phyloP scores from a whole-genome alignment of 2,329 filamentous ascomycete genomes.

The Aspergillus pseudoterreus region DNA sequence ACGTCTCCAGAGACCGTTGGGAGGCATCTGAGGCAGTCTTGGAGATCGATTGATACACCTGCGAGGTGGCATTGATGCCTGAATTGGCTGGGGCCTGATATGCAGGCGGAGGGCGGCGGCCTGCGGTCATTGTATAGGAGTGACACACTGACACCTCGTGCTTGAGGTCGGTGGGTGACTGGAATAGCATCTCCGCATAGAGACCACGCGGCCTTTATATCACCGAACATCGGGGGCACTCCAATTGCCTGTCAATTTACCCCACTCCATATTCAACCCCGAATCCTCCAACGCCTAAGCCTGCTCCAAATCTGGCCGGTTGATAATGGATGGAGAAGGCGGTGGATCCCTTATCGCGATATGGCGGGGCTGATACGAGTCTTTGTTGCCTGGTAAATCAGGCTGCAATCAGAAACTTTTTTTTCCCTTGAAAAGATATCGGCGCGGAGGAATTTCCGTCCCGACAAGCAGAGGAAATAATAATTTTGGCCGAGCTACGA shows the following conservation, averaged over 20 bases:
- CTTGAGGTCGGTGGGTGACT: neutral
- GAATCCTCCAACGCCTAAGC: neutral
- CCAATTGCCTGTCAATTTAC: no score
- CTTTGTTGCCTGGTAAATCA: slow-evolving; percentile 14
- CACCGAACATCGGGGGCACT: no score
- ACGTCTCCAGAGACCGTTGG: slow-evolving; percentile 29
- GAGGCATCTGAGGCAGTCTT: slow-evolving; percentile 27
- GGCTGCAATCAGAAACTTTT: slow-evolving; percentile 11
- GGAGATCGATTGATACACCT: slow-evolving; percentile 36
- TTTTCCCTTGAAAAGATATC: slow-evolving; percentile 14
- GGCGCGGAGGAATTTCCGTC: slow-evolving; percentile 21
- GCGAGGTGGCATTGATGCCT: slow-evolving; percentile 32
- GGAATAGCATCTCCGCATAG: no score
- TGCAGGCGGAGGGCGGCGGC: slow-evolving; percentile 34
- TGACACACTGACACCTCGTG: neutral
- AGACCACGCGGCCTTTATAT: no score
- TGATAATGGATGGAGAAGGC: neutral
- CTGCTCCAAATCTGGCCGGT: neutral
- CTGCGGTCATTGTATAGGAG: slow-evolving; percentile 3
- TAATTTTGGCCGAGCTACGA: slow-evolving; percentile 29
- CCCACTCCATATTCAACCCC: neutral
- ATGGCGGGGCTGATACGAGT: neutral
- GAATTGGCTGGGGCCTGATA: slow-evolving; percentile 36
- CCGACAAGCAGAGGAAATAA: slow-evolving; percentile 27
- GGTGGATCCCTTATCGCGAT: slow-evolving; percentile 2